Conservation (phyloP, 495 filamentous ascomycete genomes). For the Echria macrotheca region DNA sequence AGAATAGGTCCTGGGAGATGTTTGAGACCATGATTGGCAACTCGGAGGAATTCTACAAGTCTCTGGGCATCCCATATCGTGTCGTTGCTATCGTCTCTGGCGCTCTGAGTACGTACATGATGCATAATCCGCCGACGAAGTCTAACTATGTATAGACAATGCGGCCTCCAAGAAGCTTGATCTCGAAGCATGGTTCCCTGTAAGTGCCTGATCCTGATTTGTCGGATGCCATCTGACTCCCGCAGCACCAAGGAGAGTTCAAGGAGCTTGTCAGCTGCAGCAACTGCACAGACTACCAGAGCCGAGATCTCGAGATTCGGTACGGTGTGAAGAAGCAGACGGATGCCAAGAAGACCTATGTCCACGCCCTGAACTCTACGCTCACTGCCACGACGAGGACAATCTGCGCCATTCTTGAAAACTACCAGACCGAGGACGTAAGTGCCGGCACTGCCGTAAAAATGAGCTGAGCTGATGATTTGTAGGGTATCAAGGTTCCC, state of each 20-base stretch:
- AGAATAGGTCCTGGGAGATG: constrained; percentile 77
- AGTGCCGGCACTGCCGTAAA: too few species aligned
- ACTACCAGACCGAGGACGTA: constrained; percentile 88
- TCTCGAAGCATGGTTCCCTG: constrained; percentile 94
- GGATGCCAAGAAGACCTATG: constrained; percentile 74
- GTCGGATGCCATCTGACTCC: too few species aligned
- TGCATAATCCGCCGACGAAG: neutral
- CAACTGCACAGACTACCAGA: constrained; percentile 95
- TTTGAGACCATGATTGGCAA: constrained; percentile 88
- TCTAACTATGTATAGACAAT: constrained; percentile 21
- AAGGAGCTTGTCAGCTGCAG: constrained; percentile 90
- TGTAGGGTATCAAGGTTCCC: constrained; percentile 81
- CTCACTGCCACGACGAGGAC: constrained; percentile 90
- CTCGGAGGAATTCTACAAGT: constrained; percentile 92
- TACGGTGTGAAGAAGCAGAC: constrained; percentile 42
- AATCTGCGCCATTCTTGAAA: constrained; percentile 91
- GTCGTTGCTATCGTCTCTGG: constrained; percentile 92
- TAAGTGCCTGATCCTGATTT: too few species aligned
- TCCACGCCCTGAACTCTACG: constrained; percentile 88
- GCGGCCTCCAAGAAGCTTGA: constrained; percentile 91
- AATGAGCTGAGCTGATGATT: too few species aligned
- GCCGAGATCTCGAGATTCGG: constrained; percentile 73
- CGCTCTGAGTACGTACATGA: constrained; percentile 53
- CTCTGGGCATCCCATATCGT: constrained; percentile 80
- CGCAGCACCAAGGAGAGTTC: constrained; percentile 76